Conservation (phyloP, 345 rosid species). For the Populus nigra region DNA sequence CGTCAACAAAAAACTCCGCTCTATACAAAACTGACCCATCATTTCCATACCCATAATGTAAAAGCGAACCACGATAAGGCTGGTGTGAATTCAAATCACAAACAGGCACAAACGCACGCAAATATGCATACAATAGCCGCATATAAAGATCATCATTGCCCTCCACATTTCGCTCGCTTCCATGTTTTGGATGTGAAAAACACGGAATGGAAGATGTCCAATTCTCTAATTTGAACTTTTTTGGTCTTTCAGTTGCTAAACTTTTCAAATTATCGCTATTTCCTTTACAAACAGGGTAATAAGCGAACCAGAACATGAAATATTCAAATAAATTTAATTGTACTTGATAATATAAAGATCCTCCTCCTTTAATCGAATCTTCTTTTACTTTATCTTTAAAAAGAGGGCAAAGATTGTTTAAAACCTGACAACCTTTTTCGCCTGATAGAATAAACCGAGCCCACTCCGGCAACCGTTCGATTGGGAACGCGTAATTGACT, state of each 20-base stretch:
- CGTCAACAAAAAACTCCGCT: constrained; percentile 77
- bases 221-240: constrained; percentile 51
- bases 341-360: no score
- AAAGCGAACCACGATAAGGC: constrained; percentile 72
- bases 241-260: constrained; percentile 40
- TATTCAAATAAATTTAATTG: no score
- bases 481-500: constrained; percentile 51
- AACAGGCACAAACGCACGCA: constrained; percentile 75
- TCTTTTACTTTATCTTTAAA: constrained; percentile 61
- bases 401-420: constrained; percentile 55
- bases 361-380: constrained; percentile 56
- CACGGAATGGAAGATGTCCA: constrained; percentile 66
- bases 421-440: constrained; percentile 42
- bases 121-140: constrained; percentile 65
- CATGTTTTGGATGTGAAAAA: constrained; percentile 54
- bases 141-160: constrained; percentile 51
- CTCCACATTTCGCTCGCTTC: constrained; percentile 47
- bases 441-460: constrained; percentile 51
- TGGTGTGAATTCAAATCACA: constrained; percentile 56
- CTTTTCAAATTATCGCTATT: constrained; percentile 44
- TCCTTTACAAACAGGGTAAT: constrained; percentile 75
- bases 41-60: constrained; percentile 57
- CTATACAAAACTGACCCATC: constrained; percentile 55
- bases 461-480: constrained; percentile 79
- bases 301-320: no score